Percentiles rank a stretch among this genome's conserved stretches.
Evolutionary conservation across 148 eudicot genomes (phyloP).

Genomic region (Persicaria tinctoria): DNA sequence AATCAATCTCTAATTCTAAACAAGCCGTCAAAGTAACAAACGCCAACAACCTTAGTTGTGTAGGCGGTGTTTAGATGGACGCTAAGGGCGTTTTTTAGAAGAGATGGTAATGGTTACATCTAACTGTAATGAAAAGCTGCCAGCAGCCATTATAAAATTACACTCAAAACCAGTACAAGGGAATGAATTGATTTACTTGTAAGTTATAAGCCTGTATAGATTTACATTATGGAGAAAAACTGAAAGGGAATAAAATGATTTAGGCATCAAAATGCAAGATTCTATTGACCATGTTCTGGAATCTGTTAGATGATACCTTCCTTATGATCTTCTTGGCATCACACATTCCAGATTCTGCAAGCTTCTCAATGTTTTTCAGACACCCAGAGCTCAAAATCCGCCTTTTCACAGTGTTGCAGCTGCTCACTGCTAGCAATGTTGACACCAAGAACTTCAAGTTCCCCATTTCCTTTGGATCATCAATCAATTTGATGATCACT

Average conservation of each 20-base stretch:
- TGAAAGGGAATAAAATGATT: background rate
- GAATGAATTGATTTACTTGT: background rate
- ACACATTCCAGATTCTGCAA: slow-evolving; percentile 62
- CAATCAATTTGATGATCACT: slow-evolving; percentile 48
- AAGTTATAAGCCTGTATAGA: background rate
- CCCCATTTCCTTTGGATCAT: slow-evolving; percentile 39
- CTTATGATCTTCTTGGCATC: slow-evolving; percentile 77
- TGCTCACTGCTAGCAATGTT: slow-evolving; percentile 45
- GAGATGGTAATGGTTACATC: background rate
- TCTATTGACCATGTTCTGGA: slow-evolving; percentile 49
- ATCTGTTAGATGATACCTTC: slow-evolving; percentile 52
- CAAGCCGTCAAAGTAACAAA: too few relatives aligned
- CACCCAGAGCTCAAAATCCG: slow-evolving; percentile 56
- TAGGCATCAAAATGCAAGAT: slow-evolving; percentile 46
- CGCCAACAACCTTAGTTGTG: too few relatives aligned
- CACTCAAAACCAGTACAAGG: slow-evolving; percentile 5
- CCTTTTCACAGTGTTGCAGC: slow-evolving; percentile 51
- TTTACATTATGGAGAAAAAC: slow-evolving; percentile 1
- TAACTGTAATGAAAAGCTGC: background rate
- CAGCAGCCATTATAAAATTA: slow-evolving; percentile 9
- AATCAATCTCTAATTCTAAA: too few relatives aligned
- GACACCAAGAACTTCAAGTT: slow-evolving; percentile 56
- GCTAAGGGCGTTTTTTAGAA: too few relatives aligned
- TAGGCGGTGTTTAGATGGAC: too few relatives aligned
- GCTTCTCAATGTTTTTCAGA: slow-evolving; percentile 58